Evolutionary conservation across 1,284 basidiomycete genomes (phyloP), one percentile per base, ranked within the genome.

Genomic region (Porphyrellus sp.): DNA sequence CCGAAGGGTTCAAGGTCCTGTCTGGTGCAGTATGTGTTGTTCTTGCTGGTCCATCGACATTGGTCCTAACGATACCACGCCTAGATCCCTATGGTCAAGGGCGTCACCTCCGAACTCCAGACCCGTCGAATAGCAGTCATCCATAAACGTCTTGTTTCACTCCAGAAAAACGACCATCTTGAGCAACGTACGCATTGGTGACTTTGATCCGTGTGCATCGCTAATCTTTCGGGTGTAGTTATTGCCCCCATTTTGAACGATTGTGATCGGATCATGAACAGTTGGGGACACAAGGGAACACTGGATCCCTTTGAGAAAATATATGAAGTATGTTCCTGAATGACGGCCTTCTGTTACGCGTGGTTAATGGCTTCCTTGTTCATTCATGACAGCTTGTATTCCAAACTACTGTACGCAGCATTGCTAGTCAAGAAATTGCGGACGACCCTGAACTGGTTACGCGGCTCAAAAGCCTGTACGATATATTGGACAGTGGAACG

Each of bases 1-100:
- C 82, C 40, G 83, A 86, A 71, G 86, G 85, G 15, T 89, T 87
- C 73, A 84, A 82, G 61, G 78, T 86, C 59, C 75, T 89, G 54
- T 86, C 85, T 49, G 86, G 86, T 49, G 85, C 83, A 49, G 86
- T 89, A 64, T 57, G 82, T 77, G 44, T 45, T 31, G 40, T 44
- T 21, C 47, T 42, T 37, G 45, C 49, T 46, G 45, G 37, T 47
- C 57, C 51, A 28, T 47, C 44, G 15, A 5, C 31, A 28, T 53
- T 21, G 15, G 37, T 52, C 24, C 45, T 50, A 45, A 54, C 31
- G 46, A n/a, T 58, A 37, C 51, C 54, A 44, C 23, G 28, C 23
- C 37, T 46, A 87, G 85, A 85, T 87, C 58, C 85, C 85, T 57
- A 82, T 85, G 77, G 76, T 89, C 54, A 79, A 76, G 59, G 86